Evolutionary conservation across 208 protist genomes (phyloP).

Genomic region (Trypanosoma mega): DNA sequence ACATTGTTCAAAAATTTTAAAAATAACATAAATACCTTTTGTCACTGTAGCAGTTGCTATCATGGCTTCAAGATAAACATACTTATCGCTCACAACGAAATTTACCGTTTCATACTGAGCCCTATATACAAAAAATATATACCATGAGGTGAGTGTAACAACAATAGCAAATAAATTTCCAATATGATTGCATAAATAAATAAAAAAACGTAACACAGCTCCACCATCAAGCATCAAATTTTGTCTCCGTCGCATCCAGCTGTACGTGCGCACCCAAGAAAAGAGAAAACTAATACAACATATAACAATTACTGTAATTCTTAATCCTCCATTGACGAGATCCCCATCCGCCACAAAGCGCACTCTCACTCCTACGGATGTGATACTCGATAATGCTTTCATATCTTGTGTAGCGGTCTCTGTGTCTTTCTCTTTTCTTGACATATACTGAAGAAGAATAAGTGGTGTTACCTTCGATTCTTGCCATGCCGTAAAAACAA

Average conservation of each 20-base stretch:
- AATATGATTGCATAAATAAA: constrained; percentile 78
- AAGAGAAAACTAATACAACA: constrained; percentile 54
- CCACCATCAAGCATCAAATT: constrained; percentile 59
- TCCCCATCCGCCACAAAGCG: constrained; percentile 35
- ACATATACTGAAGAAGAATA: constrained; percentile 56
- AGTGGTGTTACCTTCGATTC: constrained; percentile 32
- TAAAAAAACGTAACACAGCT: constrained; percentile 56
- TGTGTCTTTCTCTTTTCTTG: constrained; percentile 32
- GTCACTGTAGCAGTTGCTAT: constrained; percentile 54
- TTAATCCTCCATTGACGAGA: constrained; percentile 33
- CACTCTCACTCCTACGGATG: constrained; percentile 25
- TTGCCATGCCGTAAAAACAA: constrained; percentile 22
- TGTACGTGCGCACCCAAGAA: constrained; percentile 65
- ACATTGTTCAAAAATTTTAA: constrained; percentile 79
- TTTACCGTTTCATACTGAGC: constrained; percentile 31
- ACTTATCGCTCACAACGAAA: constrained; percentile 34
- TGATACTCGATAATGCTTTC: too few species aligned
- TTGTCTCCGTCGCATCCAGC: constrained; percentile 83
- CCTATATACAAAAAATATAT: constrained; percentile 74
- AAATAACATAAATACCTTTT: constrained; percentile 64
- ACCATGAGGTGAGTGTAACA: constrained; percentile 61
- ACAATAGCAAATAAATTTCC: constrained; percentile 62
- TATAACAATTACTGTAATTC: constrained; percentile 63
- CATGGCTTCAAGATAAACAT: constrained; percentile 64
- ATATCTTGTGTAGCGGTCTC: not conserved